A percentile compares a stretch with the other conserved stretches of the same genome.
Conservation (phyloP, 163 green algal species). For the Coccomyxa subellipsoidea region DNA sequence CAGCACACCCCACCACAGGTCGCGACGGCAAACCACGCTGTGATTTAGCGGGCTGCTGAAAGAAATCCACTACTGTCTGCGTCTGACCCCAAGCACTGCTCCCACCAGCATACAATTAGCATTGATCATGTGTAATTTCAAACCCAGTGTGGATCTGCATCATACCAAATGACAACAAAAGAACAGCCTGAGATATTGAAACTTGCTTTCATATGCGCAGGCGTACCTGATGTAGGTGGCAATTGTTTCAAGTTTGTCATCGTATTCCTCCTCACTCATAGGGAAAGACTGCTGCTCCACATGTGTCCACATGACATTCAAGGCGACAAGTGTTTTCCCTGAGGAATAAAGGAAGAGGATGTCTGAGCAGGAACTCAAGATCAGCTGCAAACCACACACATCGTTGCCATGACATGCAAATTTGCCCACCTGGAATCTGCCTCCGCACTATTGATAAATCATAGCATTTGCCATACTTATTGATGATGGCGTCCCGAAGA, state of each 20-base stretch:
- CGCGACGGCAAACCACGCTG: conserved; percentile 58
- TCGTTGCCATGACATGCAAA: too few relatives aligned
- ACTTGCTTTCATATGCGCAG: neutral
- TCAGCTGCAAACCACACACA: neutral
- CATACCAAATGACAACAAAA: too few relatives aligned
- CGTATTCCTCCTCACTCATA: conserved; percentile 58
- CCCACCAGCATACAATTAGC: neutral
- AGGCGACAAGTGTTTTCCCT: conserved; percentile 57
- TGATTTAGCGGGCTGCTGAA: conserved; percentile 43
- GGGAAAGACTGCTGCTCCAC: conserved; percentile 72
- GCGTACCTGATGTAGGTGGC: conserved; percentile 32
- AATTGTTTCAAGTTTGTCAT: conserved; percentile 69
- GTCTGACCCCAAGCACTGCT: conserved; percentile 56
- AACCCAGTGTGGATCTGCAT: too few relatives aligned
- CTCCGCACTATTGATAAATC: conserved; percentile 66
- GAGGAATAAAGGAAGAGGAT: too few relatives aligned
- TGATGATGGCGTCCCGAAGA: neutral
- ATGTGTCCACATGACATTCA: conserved; percentile 62
- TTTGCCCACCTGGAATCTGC: conserved; percentile 35
- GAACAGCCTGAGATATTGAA: too few relatives aligned
- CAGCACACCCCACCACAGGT: conserved; percentile 69
- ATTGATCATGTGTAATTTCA: too few relatives aligned
- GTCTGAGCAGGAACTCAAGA: neutral
- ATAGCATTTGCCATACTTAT: neutral
- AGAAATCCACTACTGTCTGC: conserved; percentile 47